Evolutionary conservation across 768 basidiomycete genomes (phyloP).

Genomic region (Saitozyma podzolica): DNA sequence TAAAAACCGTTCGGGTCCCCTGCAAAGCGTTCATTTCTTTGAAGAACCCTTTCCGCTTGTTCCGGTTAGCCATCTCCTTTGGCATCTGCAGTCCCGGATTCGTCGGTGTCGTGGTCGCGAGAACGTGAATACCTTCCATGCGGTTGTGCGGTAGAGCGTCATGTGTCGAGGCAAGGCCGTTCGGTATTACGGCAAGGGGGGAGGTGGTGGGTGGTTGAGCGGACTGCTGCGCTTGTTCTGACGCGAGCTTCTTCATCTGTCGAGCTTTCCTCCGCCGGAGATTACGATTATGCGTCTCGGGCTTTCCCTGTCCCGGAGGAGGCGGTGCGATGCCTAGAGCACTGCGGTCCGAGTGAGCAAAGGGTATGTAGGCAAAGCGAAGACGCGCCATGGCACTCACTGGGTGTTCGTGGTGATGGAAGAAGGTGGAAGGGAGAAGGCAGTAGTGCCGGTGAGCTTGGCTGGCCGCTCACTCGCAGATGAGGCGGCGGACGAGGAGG

Average conservation of each 20-base stretch:
- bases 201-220: not conserved
- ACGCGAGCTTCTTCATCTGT: not conserved
- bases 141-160: not conserved
- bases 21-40: slow-evolving; percentile 28
- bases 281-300: slow-evolving; percentile 33
- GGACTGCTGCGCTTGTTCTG: not conserved
- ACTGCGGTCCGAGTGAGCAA: not conserved
- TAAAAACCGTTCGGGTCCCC: slow-evolving; percentile 29
- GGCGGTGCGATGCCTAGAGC: not conserved
- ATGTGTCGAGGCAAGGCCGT: not conserved
- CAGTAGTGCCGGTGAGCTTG: not conserved
- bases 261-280: slow-evolving; percentile 23
- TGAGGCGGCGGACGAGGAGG: slow-evolving; percentile 12
- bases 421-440: not conserved
- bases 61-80: slow-evolving; percentile 29
- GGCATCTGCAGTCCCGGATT: slow-evolving; percentile 16
- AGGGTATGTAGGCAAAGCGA: not conserved
- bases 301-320: slow-evolving; percentile 39
- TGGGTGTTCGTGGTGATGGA: not conserved
- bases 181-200: not conserved
- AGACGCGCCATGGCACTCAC: not conserved
- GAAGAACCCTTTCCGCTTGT: slow-evolving; percentile 45
- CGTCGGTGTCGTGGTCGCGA: slow-evolving; percentile 4
- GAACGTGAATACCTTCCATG: not conserved
- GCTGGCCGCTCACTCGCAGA: not conserved